Base-by-base conservation (phyloP, 2,329 filamentous ascomycete genomes). In the Sphaerulina musiva region DNA sequence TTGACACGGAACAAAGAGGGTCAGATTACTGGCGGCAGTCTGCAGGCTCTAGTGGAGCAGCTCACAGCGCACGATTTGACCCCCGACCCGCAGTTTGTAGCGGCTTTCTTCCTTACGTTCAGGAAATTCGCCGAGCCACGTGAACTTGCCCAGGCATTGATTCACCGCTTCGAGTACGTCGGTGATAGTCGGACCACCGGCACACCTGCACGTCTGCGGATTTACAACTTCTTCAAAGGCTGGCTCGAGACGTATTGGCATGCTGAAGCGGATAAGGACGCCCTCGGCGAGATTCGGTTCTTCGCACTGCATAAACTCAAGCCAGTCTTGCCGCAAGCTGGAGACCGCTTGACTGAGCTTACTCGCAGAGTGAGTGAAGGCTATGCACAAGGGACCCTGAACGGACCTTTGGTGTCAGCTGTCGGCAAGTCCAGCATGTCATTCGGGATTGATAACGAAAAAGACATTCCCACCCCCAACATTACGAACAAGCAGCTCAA, bases 171-270 rank as follows among this genome's bases (percentile, higher is more conserved):
- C 69, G 88, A 96, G 55, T 95, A 96, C 63, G 86, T 95, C 38
- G 86, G 83, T 10, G 86, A 93, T 56, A 87, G 85, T 46, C 81
- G 84, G 20, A 80, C 84, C 55, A 81, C 91, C 59, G 84, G 90
- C 20, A 81, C 79, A 2, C 89, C 92, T 0, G 92, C 97, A 20
- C 84, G 91, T 48, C 76, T 98, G 46, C 83, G 93, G 48, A 89
- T 97, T 1, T 97, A 95, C 76, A 97, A 98, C 68, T 85, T 90
- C 53, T 89, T 98, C 78, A 98, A 98, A 72, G 87, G 88, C 41
- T 98, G 93, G 93, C 76, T 98, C 17, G 93, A 97, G 73, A 93
- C 87, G 6, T 90, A 98, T 71, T 98, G 93, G 92, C 83, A 87
- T 46, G 83, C 89, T 59, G 83, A 89, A 55, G 83, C 84, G 9